Evolutionary conservation across 768 basidiomycete species (phyloP).

Genomic region (Mycena rebaudengoi): DNA sequence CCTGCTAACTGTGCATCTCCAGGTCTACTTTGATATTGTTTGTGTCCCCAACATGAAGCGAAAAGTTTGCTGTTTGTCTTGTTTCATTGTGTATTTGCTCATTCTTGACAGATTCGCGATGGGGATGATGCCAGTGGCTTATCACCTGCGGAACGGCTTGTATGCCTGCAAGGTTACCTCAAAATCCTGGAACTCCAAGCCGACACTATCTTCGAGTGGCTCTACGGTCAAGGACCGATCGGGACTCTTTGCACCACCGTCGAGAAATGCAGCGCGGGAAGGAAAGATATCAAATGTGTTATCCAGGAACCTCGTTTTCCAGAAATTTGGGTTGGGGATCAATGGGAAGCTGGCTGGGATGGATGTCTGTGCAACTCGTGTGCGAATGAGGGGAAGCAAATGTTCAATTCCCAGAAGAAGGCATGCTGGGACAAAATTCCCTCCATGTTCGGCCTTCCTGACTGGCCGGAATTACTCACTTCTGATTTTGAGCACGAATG

Average conservation of each 20-base stretch:
- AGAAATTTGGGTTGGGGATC: not conserved
- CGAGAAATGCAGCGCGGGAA: not conserved
- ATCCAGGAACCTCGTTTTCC: not conserved
- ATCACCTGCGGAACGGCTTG: not conserved
- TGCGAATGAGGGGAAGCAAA: not conserved
- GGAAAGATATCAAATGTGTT: not conserved
- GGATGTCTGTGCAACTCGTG: not conserved
- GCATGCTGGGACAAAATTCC: constrained; percentile 13
- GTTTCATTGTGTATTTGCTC: no score
- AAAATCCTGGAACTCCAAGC: not conserved
- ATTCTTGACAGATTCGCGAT: no score
- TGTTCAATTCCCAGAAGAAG: not conserved
- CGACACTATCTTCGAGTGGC: not conserved
- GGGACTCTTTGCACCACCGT: not conserved
- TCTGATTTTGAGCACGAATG: constrained; percentile 16
- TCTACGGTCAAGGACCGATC: not conserved
- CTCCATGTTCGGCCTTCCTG: constrained; percentile 3
- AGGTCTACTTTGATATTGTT: no score
- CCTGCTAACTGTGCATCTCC: not conserved
- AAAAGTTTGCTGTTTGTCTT: no score
- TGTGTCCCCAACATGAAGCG: no score
- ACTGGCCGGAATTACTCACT: constrained; percentile 8
- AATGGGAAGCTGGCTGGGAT: not conserved
- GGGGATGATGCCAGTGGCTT: no score
- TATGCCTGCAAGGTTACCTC: not conserved